phyloP scores from a whole-genome alignment of 805 yeast species.

The Metschnikowia lachancei region DNA sequence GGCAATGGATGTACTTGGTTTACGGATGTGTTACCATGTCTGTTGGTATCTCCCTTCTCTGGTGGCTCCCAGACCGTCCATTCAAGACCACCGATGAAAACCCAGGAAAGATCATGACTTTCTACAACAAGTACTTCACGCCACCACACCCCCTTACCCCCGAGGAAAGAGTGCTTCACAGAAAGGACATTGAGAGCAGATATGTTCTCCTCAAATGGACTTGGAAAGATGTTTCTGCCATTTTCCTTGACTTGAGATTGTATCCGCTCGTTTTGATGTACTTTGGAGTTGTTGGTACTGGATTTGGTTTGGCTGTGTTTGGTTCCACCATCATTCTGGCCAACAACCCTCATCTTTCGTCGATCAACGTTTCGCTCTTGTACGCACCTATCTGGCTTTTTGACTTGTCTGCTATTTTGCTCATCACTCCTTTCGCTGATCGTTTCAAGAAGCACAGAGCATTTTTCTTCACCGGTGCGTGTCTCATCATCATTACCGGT shows the following conservation, averaged over 20 bases:
- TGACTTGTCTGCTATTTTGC: conserved; percentile 70
- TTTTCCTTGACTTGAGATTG: conserved; percentile 60
- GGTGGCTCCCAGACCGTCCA: conserved; percentile 90
- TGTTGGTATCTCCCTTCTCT: conserved; percentile 60
- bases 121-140: conserved; percentile 28
- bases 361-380: conserved; percentile 68
- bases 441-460: conserved; percentile 57
- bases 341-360: conserved; percentile 58
- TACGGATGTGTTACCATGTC: conserved; percentile 69
- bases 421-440: conserved; percentile 81
- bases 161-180: conserved; percentile 55
- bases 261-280: conserved; percentile 87
- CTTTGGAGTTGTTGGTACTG: conserved; percentile 92
- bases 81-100: conserved; percentile 16
- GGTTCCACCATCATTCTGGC: conserved; percentile 73
- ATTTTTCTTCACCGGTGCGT: conserved; percentile 58
- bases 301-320: conserved; percentile 79
- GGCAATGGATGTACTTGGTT: conserved; percentile 81
- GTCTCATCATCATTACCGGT: conserved; percentile 69
- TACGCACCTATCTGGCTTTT: conserved; percentile 91
- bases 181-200: conserved; percentile 55
- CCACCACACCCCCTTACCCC: conserved; percentile 50
- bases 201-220: conserved; percentile 53
- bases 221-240: conserved; percentile 51
- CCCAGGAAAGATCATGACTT: conserved; percentile 17